phyloP scores from a whole-genome alignment of 495 filamentous ascomycete species.

The Daldinia loculata region DNA sequence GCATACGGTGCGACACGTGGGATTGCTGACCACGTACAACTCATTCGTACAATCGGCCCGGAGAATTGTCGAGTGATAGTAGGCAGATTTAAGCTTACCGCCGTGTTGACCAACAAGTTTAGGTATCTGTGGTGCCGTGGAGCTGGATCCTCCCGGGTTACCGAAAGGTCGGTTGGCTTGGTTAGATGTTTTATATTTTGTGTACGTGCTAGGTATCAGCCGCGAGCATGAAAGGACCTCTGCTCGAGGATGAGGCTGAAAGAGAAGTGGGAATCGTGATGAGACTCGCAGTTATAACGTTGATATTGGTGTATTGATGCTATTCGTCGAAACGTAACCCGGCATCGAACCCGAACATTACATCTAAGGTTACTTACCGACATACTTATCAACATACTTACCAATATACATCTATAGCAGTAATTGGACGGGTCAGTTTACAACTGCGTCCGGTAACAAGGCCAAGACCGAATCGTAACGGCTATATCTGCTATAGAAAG shows the following conservation, averaged over 20 bases:
- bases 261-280: slow-evolving; percentile 6
- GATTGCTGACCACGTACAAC: slow-evolving; percentile 36
- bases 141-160: slow-evolving; percentile 32
- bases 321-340: slow-evolving; percentile 1
- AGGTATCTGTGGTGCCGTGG: slow-evolving; percentile 26
- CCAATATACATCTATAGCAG: no score
- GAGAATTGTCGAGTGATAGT: slow-evolving; percentile 36
- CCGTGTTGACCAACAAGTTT: slow-evolving; percentile 33
- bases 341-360: not conserved
- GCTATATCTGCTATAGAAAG: not conserved
- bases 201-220: slow-evolving; percentile 37
- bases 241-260: slow-evolving; percentile 35
- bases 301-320: not conserved
- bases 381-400: no score
- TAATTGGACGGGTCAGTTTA: not conserved
- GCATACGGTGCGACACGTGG: slow-evolving; percentile 41
- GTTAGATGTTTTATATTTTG: slow-evolving; percentile 3
- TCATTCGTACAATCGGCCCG: slow-evolving; percentile 40
- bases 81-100: slow-evolving; percentile 42
- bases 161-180: slow-evolving; percentile 28
- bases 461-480: slow-evolving; percentile 11
- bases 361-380: not conserved
- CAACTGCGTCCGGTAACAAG: slow-evolving; percentile 1
- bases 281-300: not conserved
- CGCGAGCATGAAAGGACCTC: slow-evolving; percentile 28